These are phyloP conservation scores for Henckelia pumila DNA, from an alignment of 257 asterid species.

Conservation along the genomic window DNA sequence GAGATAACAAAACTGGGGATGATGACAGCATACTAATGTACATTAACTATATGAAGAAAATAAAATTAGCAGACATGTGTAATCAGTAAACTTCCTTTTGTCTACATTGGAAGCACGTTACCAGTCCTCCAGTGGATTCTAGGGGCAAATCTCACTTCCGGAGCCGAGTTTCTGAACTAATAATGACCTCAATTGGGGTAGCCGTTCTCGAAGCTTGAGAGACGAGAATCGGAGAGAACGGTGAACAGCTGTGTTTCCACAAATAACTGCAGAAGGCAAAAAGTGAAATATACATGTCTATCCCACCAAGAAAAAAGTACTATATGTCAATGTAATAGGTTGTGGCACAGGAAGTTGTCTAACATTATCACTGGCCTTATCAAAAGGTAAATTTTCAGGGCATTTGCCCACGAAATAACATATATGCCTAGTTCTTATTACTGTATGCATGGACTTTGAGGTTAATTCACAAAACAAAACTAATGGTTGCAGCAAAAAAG, in stretches of 20 bases:
- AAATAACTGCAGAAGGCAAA: conserved; percentile 56
- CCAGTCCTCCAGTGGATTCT: background rate
- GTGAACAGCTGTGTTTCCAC: conserved; percentile 81
- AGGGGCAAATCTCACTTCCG: background rate
- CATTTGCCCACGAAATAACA: background rate
- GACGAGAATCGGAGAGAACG: conserved; percentile 68
- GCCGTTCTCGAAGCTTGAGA: conserved; percentile 58
- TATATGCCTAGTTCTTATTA: background rate
- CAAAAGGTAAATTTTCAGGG: too few species aligned
- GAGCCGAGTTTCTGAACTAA: background rate
- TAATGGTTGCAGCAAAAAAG: too few species aligned
- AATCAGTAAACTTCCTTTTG: background rate
- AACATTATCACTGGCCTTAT: background rate
- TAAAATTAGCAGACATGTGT: too few species aligned
- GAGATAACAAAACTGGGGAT: too few species aligned
- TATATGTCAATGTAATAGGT: background rate
- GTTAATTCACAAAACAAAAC: too few species aligned
- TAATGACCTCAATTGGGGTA: conserved; percentile 3
- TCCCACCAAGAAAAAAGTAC: background rate
- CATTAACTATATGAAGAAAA: too few species aligned
- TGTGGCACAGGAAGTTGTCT: background rate
- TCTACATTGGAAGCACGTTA: background rate
- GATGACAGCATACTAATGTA: too few species aligned
- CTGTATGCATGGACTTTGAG: too few species aligned
- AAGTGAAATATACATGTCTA: background rate